Conservation (phyloP, 2,329 filamentous ascomycete genomes). For the Fusarium anguioides region DNA sequence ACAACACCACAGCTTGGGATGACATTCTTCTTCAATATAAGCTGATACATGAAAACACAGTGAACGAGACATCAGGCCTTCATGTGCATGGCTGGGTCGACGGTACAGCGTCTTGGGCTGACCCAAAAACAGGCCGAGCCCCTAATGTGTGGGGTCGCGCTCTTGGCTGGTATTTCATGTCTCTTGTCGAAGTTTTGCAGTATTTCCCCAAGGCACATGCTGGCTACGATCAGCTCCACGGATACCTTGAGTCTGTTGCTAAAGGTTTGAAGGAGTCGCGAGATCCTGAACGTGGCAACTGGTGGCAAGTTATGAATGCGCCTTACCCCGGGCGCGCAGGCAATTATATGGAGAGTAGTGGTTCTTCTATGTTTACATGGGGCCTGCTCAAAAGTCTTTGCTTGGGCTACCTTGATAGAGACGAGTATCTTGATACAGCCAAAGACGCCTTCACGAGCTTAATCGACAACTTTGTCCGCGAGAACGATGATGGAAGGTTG, state of each 20-base stretch:
- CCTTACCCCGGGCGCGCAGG: constrained; percentile 57
- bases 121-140: constrained; percentile 58
- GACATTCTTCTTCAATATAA: constrained; percentile 58
- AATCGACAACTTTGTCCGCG: constrained; percentile 56
- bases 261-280: constrained; percentile 54
- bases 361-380: constrained; percentile 66
- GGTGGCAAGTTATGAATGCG: constrained; percentile 67
- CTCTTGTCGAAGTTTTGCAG: constrained; percentile 60
- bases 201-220: constrained; percentile 51
- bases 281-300: constrained; percentile 58
- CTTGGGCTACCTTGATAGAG: constrained; percentile 29
- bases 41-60: constrained; percentile 56
- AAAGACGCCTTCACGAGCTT: constrained; percentile 45
- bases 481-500: constrained; percentile 56
- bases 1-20: constrained; percentile 54
- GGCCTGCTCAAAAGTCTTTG: constrained; percentile 56
- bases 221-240: constrained; percentile 48
- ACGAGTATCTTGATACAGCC: constrained; percentile 17
- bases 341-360: constrained; percentile 70
- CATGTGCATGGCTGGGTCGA: constrained; percentile 65
- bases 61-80: constrained; percentile 53
- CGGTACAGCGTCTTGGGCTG: constrained; percentile 60
- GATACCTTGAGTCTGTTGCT: constrained; percentile 54
- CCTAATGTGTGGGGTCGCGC: constrained; percentile 63
- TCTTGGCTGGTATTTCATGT: constrained; percentile 63